Percentiles rank a stretch among this genome's conserved stretches.
These are phyloP conservation scores for Melanogaster broomeanus DNA, from an alignment of 768 basidiomycete genomes.

Conservation along the genomic window DNA sequence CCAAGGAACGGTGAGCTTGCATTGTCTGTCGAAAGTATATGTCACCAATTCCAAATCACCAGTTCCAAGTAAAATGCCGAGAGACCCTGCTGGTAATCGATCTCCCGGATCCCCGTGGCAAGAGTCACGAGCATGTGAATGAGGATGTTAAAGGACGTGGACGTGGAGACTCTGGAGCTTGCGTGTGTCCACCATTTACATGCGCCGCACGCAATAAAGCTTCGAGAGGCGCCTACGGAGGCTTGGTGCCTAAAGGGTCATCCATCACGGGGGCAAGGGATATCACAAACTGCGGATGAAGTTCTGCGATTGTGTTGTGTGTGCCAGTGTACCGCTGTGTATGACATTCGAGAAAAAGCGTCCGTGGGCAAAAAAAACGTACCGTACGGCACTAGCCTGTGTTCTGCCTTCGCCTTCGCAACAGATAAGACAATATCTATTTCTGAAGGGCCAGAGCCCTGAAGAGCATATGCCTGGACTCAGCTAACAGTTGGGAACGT, in stretches of 20 bases:
- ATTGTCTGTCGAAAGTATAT: not conserved
- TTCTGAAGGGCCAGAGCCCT: too few species aligned
- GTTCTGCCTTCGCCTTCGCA: not conserved
- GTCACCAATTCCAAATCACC: not conserved
- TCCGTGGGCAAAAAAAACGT: not conserved
- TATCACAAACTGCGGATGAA: too few species aligned
- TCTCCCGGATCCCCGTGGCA: too few species aligned
- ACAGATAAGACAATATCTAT: constrained; percentile 4
- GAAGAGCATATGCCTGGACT: not conserved
- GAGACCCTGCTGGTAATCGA: not conserved
- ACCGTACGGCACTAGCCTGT: not conserved
- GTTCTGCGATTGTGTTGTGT: too few species aligned
- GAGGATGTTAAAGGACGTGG: too few species aligned
- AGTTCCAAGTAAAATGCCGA: not conserved
- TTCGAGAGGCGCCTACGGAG: too few species aligned
- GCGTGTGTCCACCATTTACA: too few species aligned
- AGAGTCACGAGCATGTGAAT: not conserved
- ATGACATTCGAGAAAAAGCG: not conserved
- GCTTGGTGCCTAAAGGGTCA: too few species aligned
- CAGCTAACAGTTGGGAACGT: not conserved
- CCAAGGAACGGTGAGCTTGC: not conserved
- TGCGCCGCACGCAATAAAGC: too few species aligned
- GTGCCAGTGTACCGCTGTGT: not conserved
- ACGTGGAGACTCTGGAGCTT: too few species aligned
- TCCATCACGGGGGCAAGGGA: not conserved